phyloP scores from a whole-genome alignment of 179 eudicot species.

The Beta corolliflora region DNA sequence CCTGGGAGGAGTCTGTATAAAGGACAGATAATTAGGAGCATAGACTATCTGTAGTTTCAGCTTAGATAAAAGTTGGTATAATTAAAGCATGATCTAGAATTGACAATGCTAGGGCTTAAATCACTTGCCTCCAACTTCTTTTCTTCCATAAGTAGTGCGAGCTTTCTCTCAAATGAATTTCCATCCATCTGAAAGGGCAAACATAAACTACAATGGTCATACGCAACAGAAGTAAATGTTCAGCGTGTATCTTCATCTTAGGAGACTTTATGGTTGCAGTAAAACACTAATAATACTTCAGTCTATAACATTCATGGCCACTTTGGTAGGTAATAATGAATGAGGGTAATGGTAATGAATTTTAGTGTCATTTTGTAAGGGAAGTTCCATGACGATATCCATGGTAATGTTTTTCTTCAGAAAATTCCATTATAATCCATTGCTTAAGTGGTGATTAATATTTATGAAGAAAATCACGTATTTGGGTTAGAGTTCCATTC shows the following conservation, averaged over 20 bases:
- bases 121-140: slow-evolving; percentile 50
- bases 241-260: background rate
- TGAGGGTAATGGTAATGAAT: too few species aligned
- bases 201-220: background rate
- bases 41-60: background rate
- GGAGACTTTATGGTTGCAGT: background rate
- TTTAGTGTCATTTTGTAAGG: too few species aligned
- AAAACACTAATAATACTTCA: background rate
- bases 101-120: background rate
- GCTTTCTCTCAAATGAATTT: slow-evolving; percentile 63
- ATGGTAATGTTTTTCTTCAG: too few species aligned
- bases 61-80: background rate
- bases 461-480: too few species aligned
- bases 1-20: slow-evolving; percentile 42
- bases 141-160: slow-evolving; percentile 51
- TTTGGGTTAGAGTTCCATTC: too few species aligned
- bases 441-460: too few species aligned
- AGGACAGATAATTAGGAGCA: background rate
- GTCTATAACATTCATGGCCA: background rate
- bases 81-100: background rate
- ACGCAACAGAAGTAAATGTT: background rate
- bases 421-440: too few species aligned
- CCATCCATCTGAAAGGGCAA: slow-evolving; percentile 47
- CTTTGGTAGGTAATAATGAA: too few species aligned
- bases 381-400: too few species aligned